Evolutionary conservation across 768 basidiomycete genomes (phyloP), one percentile per base, ranked within the genome.

Genomic region (Mycena crocata): DNA sequence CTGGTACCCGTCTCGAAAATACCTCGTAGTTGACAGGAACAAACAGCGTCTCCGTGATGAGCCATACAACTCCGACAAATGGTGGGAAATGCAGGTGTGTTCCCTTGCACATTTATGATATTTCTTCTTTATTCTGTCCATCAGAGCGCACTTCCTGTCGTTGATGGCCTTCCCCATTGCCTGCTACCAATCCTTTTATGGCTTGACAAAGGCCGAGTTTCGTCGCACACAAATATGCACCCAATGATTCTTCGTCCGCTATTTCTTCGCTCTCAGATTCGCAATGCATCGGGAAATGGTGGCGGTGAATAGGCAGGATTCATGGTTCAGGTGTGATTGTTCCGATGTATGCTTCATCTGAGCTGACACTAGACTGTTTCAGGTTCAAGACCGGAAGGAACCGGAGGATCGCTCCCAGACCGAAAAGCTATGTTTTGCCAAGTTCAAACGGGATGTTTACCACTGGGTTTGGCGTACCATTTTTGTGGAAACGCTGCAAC

Each of bases 1-100:
- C 31, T 67, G 57, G 60, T 60, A 69, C 35, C 58, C 71, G 2
- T 62, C 49, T 19, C 60, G 68, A 12, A 72, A 72, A 50, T 72
- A 58, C 35, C 62, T 66, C 17, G 64, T 66, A 21, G 55, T 59
- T n/a, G 58, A 57, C 13, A 63, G 56, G 9, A 26, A 45, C 26
- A 49, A 39, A 23, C 62, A 63, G 13, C 62, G 66, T 34, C 31
- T 72, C 1, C 67, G 62, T 24, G 66, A 70, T 44, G 69, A 72
- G 37, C 21, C 49, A 17, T 68, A 62, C 42, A 61, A 71, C 32
- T 67, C 66, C 6, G 42, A 59, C 49, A 51, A 60, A 46, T 54
- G 40, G 32, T 62, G 61, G 61, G 42, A 62, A 7, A 62, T 62
- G 50, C 61, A 62, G 61, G 61, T 62, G n/a, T n/a, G n/a, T n/a